Conservation (phyloP, 192 early-diverging fungal species). For the Irineochytrium annulatum region DNA sequence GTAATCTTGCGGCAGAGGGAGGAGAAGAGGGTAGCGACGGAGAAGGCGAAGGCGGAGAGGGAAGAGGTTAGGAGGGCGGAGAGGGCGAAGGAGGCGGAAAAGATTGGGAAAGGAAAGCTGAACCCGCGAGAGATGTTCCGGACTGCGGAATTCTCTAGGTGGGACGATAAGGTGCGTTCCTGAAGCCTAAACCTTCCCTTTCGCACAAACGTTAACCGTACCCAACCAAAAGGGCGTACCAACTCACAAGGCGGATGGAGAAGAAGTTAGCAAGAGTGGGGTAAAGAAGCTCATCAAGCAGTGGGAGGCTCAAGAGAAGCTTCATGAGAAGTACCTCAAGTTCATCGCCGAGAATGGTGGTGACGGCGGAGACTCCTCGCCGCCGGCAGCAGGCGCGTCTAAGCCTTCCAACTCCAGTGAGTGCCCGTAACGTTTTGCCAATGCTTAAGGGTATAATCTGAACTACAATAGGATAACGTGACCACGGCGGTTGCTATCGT, state of each 20-base stretch:
- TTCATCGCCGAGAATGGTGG: no score
- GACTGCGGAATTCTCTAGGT: constrained; percentile 61
- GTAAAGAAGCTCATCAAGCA: constrained; percentile 87
- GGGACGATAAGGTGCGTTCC: constrained; percentile 60
- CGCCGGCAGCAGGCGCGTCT: no score
- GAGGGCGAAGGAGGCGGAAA: constrained; percentile 61
- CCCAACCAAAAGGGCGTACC: constrained; percentile 63
- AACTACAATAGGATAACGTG: no score
- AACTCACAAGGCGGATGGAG: constrained; percentile 75
- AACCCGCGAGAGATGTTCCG: constrained; percentile 82
- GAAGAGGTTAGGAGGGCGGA: constrained; percentile 56
- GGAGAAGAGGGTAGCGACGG: constrained; percentile 53
- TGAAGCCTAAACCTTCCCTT: not conserved
- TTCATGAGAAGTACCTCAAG: constrained; percentile 87
- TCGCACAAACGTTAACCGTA: not conserved
- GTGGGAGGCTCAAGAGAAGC: constrained; percentile 78
- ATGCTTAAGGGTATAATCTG: no score
- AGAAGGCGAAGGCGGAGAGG: constrained; percentile 62
- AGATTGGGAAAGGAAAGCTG: constrained; percentile 73
- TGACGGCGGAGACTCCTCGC: no score
- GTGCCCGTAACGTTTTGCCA: no score
- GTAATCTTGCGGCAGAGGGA: constrained; percentile 40
- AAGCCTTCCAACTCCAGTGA: no score
- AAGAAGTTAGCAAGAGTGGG: constrained; percentile 77
- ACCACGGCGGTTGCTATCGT: no score